phyloP scores from a whole-genome alignment of 768 basidiomycete species.

The Coprinopsis sp. region DNA sequence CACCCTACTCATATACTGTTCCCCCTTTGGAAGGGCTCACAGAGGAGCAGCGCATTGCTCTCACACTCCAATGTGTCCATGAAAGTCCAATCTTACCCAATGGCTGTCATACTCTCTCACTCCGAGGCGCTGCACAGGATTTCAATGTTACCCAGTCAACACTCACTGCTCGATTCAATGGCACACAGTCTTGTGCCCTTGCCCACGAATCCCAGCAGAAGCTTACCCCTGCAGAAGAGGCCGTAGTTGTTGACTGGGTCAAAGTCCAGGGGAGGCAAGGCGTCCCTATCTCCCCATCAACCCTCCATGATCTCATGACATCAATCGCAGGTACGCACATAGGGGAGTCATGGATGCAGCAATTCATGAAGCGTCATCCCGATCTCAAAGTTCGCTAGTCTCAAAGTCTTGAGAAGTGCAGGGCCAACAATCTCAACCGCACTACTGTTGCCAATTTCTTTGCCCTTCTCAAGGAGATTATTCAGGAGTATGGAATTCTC shows the following conservation, averaged over 20 bases:
- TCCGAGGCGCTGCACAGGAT: too few species aligned
- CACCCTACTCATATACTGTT: too few species aligned
- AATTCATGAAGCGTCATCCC: conserved; percentile 17
- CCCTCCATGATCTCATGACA: not conserved
- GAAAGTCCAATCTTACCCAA: too few species aligned
- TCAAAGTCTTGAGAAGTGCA: conserved; percentile 16
- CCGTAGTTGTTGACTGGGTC: not conserved
- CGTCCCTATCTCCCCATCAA: conserved; percentile 1
- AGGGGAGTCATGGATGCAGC: conserved; percentile 14
- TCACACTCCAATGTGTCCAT: too few species aligned
- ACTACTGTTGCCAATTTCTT: conserved; percentile 14
- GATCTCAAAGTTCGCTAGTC: conserved; percentile 20
- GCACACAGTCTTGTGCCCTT: not conserved
- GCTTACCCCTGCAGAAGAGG: not conserved
- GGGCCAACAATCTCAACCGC: conserved; percentile 15
- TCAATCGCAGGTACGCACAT: conserved; percentile 12
- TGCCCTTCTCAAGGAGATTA: conserved; percentile 13
- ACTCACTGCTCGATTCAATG: not conserved
- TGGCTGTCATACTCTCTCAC: too few species aligned
- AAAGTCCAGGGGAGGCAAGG: not conserved
- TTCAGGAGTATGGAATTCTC: conserved; percentile 14
- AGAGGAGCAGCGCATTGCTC: too few species aligned
- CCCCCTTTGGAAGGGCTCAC: too few species aligned
- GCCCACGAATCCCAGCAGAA: not conserved
- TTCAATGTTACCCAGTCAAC: too few species aligned